These are phyloP conservation scores for Clarireedia hainanense DNA, from an alignment of 2,329 filamentous ascomycete genomes.

Conservation along the genomic window DNA sequence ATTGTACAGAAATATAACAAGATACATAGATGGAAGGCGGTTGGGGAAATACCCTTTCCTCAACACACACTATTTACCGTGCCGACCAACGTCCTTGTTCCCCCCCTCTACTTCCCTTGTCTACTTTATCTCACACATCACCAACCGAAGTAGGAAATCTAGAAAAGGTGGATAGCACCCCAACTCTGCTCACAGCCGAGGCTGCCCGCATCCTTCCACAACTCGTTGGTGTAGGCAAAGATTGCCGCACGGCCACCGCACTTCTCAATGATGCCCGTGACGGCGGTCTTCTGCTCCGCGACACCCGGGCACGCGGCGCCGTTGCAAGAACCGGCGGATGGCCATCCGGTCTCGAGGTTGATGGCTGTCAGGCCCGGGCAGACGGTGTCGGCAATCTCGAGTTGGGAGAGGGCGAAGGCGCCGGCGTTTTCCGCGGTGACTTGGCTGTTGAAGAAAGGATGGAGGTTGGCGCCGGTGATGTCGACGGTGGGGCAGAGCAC, in stretches of 20 bases:
- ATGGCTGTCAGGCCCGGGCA: constrained; percentile 67
- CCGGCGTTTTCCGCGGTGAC: constrained; percentile 60
- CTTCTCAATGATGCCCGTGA: constrained; percentile 59
- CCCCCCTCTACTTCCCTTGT: too few relatives aligned
- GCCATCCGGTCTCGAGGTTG: constrained; percentile 92
- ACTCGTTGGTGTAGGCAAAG: constrained; percentile 74
- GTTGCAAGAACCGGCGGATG: constrained; percentile 60
- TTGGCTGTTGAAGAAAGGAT: constrained; percentile 84
- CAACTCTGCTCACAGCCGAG: constrained; percentile 76
- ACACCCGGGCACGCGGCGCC: constrained; percentile 62
- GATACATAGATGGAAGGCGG: neutral
- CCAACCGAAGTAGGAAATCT: neutral
- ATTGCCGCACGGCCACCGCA: constrained; percentile 65
- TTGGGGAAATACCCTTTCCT: neutral
- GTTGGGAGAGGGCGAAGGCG: constrained; percentile 65
- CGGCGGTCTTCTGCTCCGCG: constrained; percentile 61
- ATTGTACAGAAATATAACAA: neutral
- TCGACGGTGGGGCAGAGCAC: constrained; percentile 68
- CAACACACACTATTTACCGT: neutral
- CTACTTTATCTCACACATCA: too few relatives aligned
- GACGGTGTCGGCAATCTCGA: constrained; percentile 59
- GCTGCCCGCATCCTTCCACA: constrained; percentile 67
- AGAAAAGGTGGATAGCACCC: constrained; percentile 38
- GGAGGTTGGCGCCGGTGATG: constrained; percentile 76
- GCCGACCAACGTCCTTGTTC: too few relatives aligned